Evolutionary conservation across 2,329 filamentous ascomycete genomes (phyloP).

Genomic region (Penicillium sp.): DNA sequence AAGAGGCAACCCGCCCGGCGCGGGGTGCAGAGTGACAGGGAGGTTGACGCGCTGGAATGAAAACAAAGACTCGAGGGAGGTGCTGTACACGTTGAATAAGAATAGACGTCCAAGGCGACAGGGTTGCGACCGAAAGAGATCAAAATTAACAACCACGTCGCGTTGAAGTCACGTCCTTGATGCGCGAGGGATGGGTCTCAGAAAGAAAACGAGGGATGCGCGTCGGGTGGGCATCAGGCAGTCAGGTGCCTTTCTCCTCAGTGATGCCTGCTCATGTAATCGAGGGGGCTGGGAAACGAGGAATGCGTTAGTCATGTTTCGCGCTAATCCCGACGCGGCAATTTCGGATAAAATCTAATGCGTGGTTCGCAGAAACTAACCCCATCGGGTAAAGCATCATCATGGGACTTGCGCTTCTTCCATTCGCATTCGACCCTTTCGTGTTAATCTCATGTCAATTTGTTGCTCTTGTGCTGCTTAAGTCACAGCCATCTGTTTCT

Average conservation of each 20-base stretch:
- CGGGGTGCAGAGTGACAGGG: slow-evolving; percentile 30
- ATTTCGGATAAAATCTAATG: slow-evolving; percentile 15
- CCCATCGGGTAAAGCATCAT: slow-evolving; percentile 29
- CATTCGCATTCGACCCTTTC: slow-evolving; percentile 9
- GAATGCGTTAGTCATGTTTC: slow-evolving; percentile 24
- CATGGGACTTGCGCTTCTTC: slow-evolving; percentile 21
- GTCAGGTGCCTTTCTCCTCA: slow-evolving; percentile 2
- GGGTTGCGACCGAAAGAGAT: neutral
- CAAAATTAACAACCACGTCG: slow-evolving; percentile 3
- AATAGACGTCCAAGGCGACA: neutral
- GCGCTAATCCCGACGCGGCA: slow-evolving; percentile 14
- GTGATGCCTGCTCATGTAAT: slow-evolving; percentile 19
- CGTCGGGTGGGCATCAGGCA: slow-evolving; percentile 23
- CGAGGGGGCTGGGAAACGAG: slow-evolving; percentile 27
- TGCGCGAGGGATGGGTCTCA: slow-evolving; percentile 23
- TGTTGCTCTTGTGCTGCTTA: neutral
- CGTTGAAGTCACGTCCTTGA: slow-evolving; percentile 11
- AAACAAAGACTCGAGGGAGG: slow-evolving; percentile 29
- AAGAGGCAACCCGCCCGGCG: slow-evolving; percentile 31
- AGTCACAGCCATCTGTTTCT: slow-evolving; percentile 2
- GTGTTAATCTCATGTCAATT: neutral
- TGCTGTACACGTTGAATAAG: slow-evolving; percentile 6
- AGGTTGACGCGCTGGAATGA: slow-evolving; percentile 34
- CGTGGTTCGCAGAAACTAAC: slow-evolving; percentile 16
- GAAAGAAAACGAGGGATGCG: slow-evolving; percentile 24